Base-by-base conservation (phyloP, 192 early-diverging fungal genomes). In the Funneliformis mosseae region DNA sequence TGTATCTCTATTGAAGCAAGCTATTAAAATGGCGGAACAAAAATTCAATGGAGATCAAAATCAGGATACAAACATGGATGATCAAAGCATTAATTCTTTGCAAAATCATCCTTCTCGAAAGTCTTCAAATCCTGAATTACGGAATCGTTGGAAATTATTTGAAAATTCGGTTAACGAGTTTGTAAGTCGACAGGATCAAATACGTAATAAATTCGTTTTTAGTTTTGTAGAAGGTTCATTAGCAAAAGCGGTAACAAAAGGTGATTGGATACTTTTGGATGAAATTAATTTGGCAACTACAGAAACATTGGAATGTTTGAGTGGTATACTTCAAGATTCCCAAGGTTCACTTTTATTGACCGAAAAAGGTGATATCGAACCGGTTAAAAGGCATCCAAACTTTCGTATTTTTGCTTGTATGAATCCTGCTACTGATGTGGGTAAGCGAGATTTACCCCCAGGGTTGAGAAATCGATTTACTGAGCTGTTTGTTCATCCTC, bases 371-470 rank as follows among this genome's bases (percentile, higher is more conserved):
- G 96, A 96, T 83, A 91, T 89, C n/a, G 87, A 91, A 77, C 94
- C 94, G 10, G 88, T 99, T 9, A 82, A 88, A 8, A 91, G 98
- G 61, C 98, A 99, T 83, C 92, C 93, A 9, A 93, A 93, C 55
- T 99, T 99, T 88, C 88, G 98, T 5, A 86, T 99, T 5, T 99
- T 99, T 84, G 96, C 94, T 3, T 99, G 98, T 85, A 99, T 99
- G 97, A 99, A 99, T 84, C 98, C 98, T 43, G 93, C 98, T 23
- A 99, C 94, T 41, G 98, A 99, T 87, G 96, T 97, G 0, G 97
- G 97, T 69, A 99, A 99, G 83, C 91, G 95, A 67, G 96, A 99
- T 81, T 87, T 99, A 42, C 95, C 98, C 8, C 93, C 94, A 16
- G 96, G 94, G 14, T 90, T 99, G 28, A 91, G 97, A 45, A 94